Conservation (phyloP, 106 monocot genomes). For the Hemerocallis citrina region DNA sequence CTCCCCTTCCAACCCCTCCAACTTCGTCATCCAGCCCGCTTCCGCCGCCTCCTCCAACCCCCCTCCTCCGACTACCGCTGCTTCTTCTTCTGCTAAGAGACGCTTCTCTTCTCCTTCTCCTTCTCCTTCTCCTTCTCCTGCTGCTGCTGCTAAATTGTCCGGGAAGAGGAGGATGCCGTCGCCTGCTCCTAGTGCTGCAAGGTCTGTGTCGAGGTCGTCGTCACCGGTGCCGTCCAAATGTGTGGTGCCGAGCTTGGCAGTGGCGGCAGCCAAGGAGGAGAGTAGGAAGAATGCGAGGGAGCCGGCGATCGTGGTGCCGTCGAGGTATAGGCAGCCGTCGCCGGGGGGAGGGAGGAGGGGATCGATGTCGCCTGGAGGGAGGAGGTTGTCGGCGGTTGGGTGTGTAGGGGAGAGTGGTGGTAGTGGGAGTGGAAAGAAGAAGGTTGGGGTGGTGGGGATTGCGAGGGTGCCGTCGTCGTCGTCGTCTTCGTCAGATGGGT, state of each 20-base stretch:
- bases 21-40: neutral
- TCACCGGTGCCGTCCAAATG: conserved; percentile 90
- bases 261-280: conserved; percentile 86
- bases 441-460: conserved; percentile 26
- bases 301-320: conserved; percentile 87
- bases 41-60: neutral
- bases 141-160: neutral
- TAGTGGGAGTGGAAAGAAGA: conserved; percentile 18
- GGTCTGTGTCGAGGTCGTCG: conserved; percentile 29
- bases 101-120: conserved; percentile 74
- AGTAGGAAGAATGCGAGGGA: conserved; percentile 57
- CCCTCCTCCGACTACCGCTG: neutral
- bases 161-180: conserved; percentile 18
- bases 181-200: conserved; percentile 7
- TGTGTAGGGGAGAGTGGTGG: conserved; percentile 45
- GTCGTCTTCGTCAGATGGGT: conserved; percentile 34
- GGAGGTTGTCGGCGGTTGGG: conserved; percentile 55
- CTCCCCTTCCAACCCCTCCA: conserved; percentile 21
- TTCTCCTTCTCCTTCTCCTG: conserved; percentile 27
- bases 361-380: conserved; percentile 40
- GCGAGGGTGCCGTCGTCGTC: conserved; percentile 48
- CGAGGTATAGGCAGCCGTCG: conserved; percentile 89
- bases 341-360: conserved; percentile 50
- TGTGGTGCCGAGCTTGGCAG: conserved; percentile 73
- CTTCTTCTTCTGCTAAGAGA: conserved; percentile 14